These are phyloP conservation scores for Amoeboaphelidium protococcarum DNA, from an alignment of 371 early-diverging fungal genomes.

Conservation along the genomic window DNA sequence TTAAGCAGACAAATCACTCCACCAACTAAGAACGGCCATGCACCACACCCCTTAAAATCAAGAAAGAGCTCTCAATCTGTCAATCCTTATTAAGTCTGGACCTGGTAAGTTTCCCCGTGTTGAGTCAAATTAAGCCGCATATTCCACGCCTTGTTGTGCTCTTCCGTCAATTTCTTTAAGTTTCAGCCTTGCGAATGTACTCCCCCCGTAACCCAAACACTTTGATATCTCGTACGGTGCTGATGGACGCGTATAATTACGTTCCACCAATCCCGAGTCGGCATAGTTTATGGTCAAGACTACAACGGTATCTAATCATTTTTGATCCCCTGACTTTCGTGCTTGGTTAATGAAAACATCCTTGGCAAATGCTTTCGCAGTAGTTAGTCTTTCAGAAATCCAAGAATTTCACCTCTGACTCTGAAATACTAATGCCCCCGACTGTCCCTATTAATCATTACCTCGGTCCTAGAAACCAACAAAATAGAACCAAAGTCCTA, in stretches of 20 bases:
- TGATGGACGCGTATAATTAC: too few species aligned
- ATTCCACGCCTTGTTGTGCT: too few species aligned
- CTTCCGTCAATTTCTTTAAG: too few species aligned
- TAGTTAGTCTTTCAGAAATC: constrained; percentile 20
- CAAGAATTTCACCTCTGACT: constrained; percentile 38
- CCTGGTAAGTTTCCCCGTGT: constrained; percentile 23
- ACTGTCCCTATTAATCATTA: too few species aligned
- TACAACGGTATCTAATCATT: constrained; percentile 43
- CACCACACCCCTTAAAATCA: constrained; percentile 18
- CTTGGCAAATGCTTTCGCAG: constrained; percentile 20
- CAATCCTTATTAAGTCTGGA: constrained; percentile 18
- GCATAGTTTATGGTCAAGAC: constrained; percentile 47
- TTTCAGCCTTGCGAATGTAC: too few species aligned
- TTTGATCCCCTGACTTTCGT: constrained; percentile 45
- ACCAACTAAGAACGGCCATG: constrained; percentile 23
- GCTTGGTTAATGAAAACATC: constrained; percentile 40
- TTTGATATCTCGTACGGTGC: too few species aligned
- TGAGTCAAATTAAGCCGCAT: too few species aligned
- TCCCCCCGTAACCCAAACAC: too few species aligned
- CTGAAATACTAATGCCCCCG: too few species aligned
- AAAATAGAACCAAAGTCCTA: too few species aligned
- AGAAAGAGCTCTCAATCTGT: constrained; percentile 16
- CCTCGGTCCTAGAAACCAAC: too few species aligned
- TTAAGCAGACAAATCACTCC: constrained; percentile 37
- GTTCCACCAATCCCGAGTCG: constrained; percentile 28